These are phyloP conservation scores for Aspergillus sp. DNA, from an alignment of 2,329 filamentous ascomycete genomes.

Conservation along the genomic window DNA sequence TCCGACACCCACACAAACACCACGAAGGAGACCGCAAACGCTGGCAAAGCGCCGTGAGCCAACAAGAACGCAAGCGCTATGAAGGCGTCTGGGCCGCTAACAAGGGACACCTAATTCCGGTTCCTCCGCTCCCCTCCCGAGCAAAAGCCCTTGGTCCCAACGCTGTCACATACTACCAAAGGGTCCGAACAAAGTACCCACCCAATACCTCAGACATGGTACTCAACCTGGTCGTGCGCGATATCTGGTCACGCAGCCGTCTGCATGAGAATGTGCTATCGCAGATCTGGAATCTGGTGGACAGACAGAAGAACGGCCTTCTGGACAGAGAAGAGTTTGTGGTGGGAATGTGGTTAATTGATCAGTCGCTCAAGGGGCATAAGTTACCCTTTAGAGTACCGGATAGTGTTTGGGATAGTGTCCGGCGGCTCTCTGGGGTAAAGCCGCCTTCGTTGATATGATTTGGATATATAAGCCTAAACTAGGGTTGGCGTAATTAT, in stretches of 20 bases:
- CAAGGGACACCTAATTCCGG: slow-evolving; percentile 33
- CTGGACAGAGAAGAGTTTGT: slow-evolving; percentile 43
- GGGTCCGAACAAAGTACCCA: slow-evolving; percentile 14
- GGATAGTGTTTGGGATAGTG: slow-evolving; percentile 43
- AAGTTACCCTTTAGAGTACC: slow-evolving; percentile 41
- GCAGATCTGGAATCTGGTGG: slow-evolving; percentile 43
- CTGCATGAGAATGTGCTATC: slow-evolving; percentile 33
- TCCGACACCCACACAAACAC: slow-evolving; percentile 43
- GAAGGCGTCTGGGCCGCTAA: slow-evolving; percentile 48
- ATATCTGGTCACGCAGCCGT: slow-evolving; percentile 45
- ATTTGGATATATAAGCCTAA: not conserved
- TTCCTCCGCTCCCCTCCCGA: slow-evolving; percentile 6
- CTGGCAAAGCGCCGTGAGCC: slow-evolving; percentile 39
- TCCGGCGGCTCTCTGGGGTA: slow-evolving; percentile 34
- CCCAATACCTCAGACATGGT: slow-evolving; percentile 33
- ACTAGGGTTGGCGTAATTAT: not conserved
- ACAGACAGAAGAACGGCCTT: slow-evolving; percentile 29
- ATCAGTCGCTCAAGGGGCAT: slow-evolving; percentile 42
- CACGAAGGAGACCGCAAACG: slow-evolving; percentile 43
- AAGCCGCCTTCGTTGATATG: slow-evolving; percentile 14
- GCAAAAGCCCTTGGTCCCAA: slow-evolving; percentile 17
- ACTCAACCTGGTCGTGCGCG: slow-evolving; percentile 40
- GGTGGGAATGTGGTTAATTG: slow-evolving; percentile 46
- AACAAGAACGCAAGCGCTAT: slow-evolving; percentile 42
- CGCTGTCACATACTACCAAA: slow-evolving; percentile 3